Percentiles rank a stretch among this genome's conserved stretches.
These are phyloP conservation scores for Populus hybrid DNA, from an alignment of 441 rosid genomes.

Conservation along the genomic window DNA sequence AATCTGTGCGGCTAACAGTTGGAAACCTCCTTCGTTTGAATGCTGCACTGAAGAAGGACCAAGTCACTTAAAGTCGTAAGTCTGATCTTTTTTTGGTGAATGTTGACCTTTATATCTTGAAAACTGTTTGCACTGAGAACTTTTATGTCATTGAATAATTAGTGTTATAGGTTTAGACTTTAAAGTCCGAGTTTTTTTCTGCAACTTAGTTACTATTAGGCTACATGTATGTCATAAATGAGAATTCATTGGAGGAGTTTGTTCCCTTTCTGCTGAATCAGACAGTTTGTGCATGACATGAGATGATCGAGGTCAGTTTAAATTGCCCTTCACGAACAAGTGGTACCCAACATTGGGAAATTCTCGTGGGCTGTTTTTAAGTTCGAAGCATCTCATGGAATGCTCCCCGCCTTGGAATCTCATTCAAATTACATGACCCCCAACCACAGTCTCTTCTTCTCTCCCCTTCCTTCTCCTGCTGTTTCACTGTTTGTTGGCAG, in stretches of 20 bases:
- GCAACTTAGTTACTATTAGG: background rate
- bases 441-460: background rate
- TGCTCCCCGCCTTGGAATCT: background rate
- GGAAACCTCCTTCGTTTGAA: slow-evolving; percentile 72
- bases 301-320: background rate
- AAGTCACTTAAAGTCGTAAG: slow-evolving; percentile 75
- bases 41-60: slow-evolving; percentile 82
- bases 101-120: background rate
- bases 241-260: background rate
- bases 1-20: slow-evolving; percentile 67
- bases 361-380: background rate
- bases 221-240: background rate
- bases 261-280: background rate
- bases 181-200: background rate
- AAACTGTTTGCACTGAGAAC: background rate
- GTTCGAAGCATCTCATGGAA: background rate
- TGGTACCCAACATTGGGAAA: background rate
- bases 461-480: background rate
- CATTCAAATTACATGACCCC: background rate
- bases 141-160: background rate
- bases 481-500: background rate
- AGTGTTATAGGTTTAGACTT: background rate
- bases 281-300: background rate
- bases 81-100: slow-evolving; percentile 4
- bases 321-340: background rate